phyloP scores from a whole-genome alignment of 1,284 basidiomycete species.

The Sporisorium sorghi region DNA sequence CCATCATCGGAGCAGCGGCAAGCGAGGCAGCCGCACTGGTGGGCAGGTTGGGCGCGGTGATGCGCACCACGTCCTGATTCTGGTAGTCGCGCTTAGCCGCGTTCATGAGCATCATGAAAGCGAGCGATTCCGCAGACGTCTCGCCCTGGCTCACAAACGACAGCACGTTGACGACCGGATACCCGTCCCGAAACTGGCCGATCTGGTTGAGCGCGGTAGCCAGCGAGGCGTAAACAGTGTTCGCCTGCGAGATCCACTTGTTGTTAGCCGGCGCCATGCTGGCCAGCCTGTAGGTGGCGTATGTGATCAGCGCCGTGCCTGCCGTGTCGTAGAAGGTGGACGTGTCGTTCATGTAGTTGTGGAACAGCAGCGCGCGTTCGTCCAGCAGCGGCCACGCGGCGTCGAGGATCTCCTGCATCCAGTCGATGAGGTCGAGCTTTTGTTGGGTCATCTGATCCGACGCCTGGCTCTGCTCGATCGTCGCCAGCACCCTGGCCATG shows the following conservation, averaged over 20 bases:
- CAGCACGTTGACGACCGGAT: slow-evolving; percentile 60
- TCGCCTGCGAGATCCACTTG: slow-evolving; percentile 41
- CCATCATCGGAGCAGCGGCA: slow-evolving; percentile 6
- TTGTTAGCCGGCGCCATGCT: slow-evolving; percentile 48
- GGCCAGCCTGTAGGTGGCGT: slow-evolving; percentile 61
- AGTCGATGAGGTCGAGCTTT: slow-evolving; percentile 75
- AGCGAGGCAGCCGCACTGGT: slow-evolving; percentile 16
- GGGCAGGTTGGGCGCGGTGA: slow-evolving; percentile 24
- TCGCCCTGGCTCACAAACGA: slow-evolving; percentile 46
- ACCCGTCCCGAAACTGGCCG: slow-evolving; percentile 49
- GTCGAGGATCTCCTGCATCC: slow-evolving; percentile 80
- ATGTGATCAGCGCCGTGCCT: slow-evolving; percentile 62
- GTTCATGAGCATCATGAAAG: slow-evolving; percentile 61
- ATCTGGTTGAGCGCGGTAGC: slow-evolving; percentile 42
- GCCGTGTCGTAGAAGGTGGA: slow-evolving; percentile 55
- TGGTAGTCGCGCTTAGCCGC: slow-evolving; percentile 62
- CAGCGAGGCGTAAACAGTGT: slow-evolving; percentile 56
- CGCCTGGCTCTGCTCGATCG: slow-evolving; percentile 76
- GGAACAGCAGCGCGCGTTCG: slow-evolving; percentile 50
- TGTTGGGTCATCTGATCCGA: slow-evolving; percentile 73
- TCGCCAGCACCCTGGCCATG: slow-evolving; percentile 83
- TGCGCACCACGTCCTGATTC: slow-evolving; percentile 37
- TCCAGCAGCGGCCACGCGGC: slow-evolving; percentile 77
- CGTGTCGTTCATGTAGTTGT: slow-evolving; percentile 62
- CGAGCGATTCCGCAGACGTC: slow-evolving; percentile 59